Evolutionary conservation across 805 yeast species (phyloP).

Genomic region (Metschnikowia picachoensis): DNA sequence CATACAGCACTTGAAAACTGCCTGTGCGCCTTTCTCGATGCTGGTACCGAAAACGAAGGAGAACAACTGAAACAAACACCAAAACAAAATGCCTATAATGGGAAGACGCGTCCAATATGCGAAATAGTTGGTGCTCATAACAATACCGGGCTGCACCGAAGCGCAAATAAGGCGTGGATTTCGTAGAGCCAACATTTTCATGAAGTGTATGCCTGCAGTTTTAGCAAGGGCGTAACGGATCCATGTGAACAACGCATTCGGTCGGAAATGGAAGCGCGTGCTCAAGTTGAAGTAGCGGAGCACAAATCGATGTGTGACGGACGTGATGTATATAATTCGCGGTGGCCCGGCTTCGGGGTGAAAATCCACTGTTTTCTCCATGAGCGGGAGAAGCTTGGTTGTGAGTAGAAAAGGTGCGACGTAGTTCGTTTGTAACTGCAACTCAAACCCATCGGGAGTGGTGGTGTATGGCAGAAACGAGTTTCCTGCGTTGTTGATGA

Average conservation of each 20-base stretch:
- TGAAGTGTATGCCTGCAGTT: constrained; percentile 71
- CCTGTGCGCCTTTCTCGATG: constrained; percentile 65
- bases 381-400: constrained; percentile 50
- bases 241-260: constrained; percentile 72
- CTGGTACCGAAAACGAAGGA: constrained; percentile 68
- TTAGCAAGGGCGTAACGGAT: constrained; percentile 75
- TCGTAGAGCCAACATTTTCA: constrained; percentile 57
- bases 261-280: constrained; percentile 50
- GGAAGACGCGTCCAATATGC: constrained; percentile 77
- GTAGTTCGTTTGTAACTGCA: constrained; percentile 76
- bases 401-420: constrained; percentile 72
- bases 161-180: constrained; percentile 62
- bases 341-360: constrained; percentile 35
- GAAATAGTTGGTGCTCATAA: constrained; percentile 75
- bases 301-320: constrained; percentile 60
- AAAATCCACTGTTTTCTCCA: constrained; percentile 38
- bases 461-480: constrained; percentile 67
- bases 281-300: constrained; percentile 45
- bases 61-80: constrained; percentile 67
- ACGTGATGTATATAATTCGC: constrained; percentile 59
- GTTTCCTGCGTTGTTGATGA: constrained; percentile 77
- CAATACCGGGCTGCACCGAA: constrained; percentile 80
- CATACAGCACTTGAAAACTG: constrained; percentile 61
- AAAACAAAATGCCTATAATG: constrained; percentile 67
- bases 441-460: constrained; percentile 70